Evolutionary conservation across 306 rosid genomes (phyloP).

Genomic region (Casuarina cunninghamiana): DNA sequence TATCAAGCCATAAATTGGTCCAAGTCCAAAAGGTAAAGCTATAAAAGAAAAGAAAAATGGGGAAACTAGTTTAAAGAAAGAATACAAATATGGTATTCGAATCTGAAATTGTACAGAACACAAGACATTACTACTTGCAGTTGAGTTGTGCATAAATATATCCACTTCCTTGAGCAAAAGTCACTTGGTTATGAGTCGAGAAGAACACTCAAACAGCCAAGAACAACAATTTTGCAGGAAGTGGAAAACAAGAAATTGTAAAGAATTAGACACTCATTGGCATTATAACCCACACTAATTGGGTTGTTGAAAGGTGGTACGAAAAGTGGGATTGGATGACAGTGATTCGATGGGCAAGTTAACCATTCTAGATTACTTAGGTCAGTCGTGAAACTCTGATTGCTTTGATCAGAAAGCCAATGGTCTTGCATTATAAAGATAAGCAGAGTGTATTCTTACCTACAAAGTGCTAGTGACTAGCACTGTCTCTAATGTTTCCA

Average conservation of each 20-base stretch:
- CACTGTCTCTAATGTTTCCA: neutral
- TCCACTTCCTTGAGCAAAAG: too few relatives aligned
- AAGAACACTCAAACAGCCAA: neutral
- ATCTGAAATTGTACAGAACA: too few relatives aligned
- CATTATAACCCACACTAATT: neutral
- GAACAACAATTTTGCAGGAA: neutral
- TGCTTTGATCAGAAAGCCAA: neutral
- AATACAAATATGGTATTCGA: too few relatives aligned
- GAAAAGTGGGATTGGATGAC: neutral
- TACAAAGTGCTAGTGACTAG: neutral
- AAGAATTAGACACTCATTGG: neutral
- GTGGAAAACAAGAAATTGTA: neutral
- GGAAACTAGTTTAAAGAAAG: too few relatives aligned
- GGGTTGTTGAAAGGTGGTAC: neutral
- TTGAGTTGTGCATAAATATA: too few relatives aligned
- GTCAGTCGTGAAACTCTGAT: neutral
- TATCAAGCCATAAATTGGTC: neutral
- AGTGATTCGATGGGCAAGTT: neutral
- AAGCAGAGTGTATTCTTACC: neutral
- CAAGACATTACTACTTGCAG: too few relatives aligned
- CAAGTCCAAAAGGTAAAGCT: neutral
- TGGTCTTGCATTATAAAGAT: neutral
- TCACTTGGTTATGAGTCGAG: too few relatives aligned
- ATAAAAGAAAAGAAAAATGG: too few relatives aligned
- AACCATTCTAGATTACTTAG: neutral